phyloP scores from a whole-genome alignment of 2,329 filamentous ascomycete species.

The Diplodia mutila region DNA sequence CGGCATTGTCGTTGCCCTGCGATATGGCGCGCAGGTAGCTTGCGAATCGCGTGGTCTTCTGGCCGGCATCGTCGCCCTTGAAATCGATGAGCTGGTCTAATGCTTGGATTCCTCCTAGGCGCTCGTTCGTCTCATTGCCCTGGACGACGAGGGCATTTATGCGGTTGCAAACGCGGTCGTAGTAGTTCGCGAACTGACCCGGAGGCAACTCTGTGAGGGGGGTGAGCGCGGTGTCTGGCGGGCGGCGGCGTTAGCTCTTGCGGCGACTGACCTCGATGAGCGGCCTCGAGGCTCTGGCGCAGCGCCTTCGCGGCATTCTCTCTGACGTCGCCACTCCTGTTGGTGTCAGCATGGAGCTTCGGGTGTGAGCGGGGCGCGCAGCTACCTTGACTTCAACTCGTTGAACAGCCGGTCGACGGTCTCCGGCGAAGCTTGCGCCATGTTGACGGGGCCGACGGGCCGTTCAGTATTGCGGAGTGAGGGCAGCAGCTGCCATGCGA shows the following conservation, averaged over 20 bases:
- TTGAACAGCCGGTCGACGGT: slow-evolving; percentile 57
- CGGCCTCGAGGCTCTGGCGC: slow-evolving; percentile 48
- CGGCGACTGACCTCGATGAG: slow-evolving; percentile 49
- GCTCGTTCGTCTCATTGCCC: slow-evolving; percentile 83
- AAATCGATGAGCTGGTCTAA: slow-evolving; percentile 94
- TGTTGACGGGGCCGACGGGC: slow-evolving; percentile 26
- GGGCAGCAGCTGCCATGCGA: slow-evolving; percentile 24
- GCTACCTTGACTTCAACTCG: slow-evolving; percentile 62
- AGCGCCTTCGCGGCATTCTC: slow-evolving; percentile 50
- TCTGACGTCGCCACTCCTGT: slow-evolving; percentile 50
- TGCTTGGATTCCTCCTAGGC: slow-evolving; percentile 88
- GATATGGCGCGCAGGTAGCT: slow-evolving; percentile 87
- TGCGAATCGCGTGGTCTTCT: slow-evolving; percentile 93
- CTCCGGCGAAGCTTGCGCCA: slow-evolving; percentile 27
- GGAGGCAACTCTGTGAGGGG: slow-evolving; percentile 68
- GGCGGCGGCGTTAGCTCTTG: slow-evolving; percentile 20
- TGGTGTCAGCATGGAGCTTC: slow-evolving; percentile 29
- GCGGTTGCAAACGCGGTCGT: slow-evolving; percentile 66
- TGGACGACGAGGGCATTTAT: slow-evolving; percentile 78
- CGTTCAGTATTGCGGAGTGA: slow-evolving; percentile 21
- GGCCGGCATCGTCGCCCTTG: slow-evolving; percentile 88
- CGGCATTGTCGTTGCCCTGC: slow-evolving; percentile 85
- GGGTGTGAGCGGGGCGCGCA: slow-evolving; percentile 3
- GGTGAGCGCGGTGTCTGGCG: slow-evolving; percentile 30
- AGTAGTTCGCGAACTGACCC: slow-evolving; percentile 76